Evolutionary conservation across 768 basidiomycete species (phyloP).

Genomic region (Mycena galericulata): DNA sequence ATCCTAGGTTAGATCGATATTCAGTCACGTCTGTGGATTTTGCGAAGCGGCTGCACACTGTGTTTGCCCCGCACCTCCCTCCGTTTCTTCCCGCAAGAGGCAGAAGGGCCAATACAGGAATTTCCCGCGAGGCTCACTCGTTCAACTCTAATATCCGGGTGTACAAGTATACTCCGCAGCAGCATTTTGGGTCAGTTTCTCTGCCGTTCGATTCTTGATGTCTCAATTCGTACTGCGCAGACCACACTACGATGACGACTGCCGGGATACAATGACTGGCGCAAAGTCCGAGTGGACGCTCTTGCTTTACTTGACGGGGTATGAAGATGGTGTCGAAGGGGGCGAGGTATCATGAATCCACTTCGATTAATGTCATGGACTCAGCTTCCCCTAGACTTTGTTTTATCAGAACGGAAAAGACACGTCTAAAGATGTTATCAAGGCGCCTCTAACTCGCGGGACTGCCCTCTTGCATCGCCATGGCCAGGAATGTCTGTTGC

Average conservation of each 20-base stretch:
- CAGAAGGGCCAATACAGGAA: conserved; percentile 28
- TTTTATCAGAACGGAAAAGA: conserved; percentile 74
- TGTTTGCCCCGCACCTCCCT: conserved; percentile 70
- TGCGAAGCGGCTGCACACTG: conserved; percentile 61
- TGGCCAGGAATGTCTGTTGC: conserved; percentile 77
- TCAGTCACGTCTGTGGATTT: conserved; percentile 70
- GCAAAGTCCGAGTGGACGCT: conserved; percentile 83
- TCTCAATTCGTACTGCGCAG: conserved; percentile 36
- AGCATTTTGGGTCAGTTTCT: conserved; percentile 69
- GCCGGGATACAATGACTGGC: conserved; percentile 68
- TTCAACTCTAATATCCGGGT: conserved; percentile 82
- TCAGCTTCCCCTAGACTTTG: conserved; percentile 60
- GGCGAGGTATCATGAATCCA: conserved; percentile 61
- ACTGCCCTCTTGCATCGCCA: conserved; percentile 78
- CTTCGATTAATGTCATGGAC: background rate
- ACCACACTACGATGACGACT: conserved; percentile 81
- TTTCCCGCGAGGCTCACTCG: conserved; percentile 58
- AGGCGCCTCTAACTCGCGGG: conserved; percentile 68
- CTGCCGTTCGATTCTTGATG: background rate
- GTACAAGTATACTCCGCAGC: conserved; percentile 73
- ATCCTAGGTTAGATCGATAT: conserved; percentile 65
- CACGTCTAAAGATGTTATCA: conserved; percentile 60
- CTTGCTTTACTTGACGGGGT: conserved; percentile 77
- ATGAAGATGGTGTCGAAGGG: conserved; percentile 79
- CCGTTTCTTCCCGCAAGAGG: conserved; percentile 58